Evolutionary conservation across 1,139 yeast genomes (phyloP), one percentile per base, ranked within the genome.

Genomic region (Debaryomycetaceae sp.): DNA sequence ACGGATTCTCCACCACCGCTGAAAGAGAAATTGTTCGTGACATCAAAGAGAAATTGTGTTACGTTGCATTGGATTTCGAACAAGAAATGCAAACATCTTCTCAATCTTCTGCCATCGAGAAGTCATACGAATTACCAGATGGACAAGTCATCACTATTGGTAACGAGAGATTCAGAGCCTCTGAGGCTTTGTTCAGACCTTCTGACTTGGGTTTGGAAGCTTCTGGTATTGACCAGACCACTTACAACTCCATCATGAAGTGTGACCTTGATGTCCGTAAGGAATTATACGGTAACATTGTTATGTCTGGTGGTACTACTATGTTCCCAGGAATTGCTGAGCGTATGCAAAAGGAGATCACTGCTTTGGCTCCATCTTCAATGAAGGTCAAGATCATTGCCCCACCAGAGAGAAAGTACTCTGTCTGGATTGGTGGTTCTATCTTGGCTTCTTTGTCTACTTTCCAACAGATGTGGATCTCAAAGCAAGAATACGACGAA

Each of bases 251-350:
- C 54, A 92, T 92, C 78, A 88, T 87, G 83, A 91, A 91, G 88
- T 91, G 98, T 79, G 98, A 92, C 75, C 86, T 92, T 62, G 98
- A 92, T 77, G 97, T 92, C 60, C 88, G 98, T 79, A 91, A 88
- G 81, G 98, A 92, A 73, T 83, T 92, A 73, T 92, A 92, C 80
- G 95, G 96, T 77, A 92, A 92, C 86, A 92, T 92, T 67, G 98
- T 92, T 70, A 84, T 91, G 95, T 91, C 98, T 58, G 98, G 98
- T 83, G 98, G 98, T 87, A 89, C 98, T 65, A 91, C 98, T 60
- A 88, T 92, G 98, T 91, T 89, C 96, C 97, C 97, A 75, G 98
- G 98, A 81, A 89, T 92, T 73, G 97, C 98, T 73, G 98, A 92
- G 82, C 92, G 98, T 83, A 89, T 92, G 96, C 98, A 92, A 83